Evolutionary conservation across 139 green algal species (phyloP), one percentile per base, ranked within the genome.

Genomic region (Parachlorella kessleri): DNA sequence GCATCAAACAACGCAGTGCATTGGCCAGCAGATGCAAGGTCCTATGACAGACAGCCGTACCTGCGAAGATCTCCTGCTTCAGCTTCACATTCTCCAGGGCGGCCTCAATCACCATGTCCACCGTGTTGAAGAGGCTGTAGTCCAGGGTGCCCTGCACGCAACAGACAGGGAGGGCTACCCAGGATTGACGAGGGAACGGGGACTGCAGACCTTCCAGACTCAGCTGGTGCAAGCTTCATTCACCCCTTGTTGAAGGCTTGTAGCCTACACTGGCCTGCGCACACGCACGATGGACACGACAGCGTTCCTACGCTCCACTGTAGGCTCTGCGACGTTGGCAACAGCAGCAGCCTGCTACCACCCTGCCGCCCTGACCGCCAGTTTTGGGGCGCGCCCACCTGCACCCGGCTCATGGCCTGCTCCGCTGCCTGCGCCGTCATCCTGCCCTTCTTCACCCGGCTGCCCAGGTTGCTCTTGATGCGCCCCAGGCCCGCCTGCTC

Each of bases 31-130:
- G n/a, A n/a, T n/a, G n/a, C n/a, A n/a, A n/a, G n/a, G n/a, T n/a
- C n/a, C n/a, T n/a, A n/a, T n/a, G n/a, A n/a, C n/a, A n/a, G n/a
- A n/a, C n/a, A n/a, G 48, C 63, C 63, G n/a, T 30, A 72, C 32
- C 90, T 67, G 87, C 85, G 82, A 95, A 95, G 80, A 96, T 96
- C 32, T 84, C 73, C 86, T 99, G 97, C 91, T 99, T 99, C 26
- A 99, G 81, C 3, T 80, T 70, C 59, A 99, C 91, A 78, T 96
- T 88, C 90, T 99, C 97, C 32, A 99, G 93, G 1, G 92, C 97
- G 30, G 97, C 97, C 92, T 99, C 97, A 42, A 99, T 98, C 28
- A 98, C 97, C 92, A 99, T 97, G 90, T 99, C 97, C 35, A 91
- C 88, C 21, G 8, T 59, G 35, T 85, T 78, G 73, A 99, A 99